Evolutionary conservation across 73 alveolate genomes (phyloP).

Genomic region (Tetrahymena thermophila): DNA sequence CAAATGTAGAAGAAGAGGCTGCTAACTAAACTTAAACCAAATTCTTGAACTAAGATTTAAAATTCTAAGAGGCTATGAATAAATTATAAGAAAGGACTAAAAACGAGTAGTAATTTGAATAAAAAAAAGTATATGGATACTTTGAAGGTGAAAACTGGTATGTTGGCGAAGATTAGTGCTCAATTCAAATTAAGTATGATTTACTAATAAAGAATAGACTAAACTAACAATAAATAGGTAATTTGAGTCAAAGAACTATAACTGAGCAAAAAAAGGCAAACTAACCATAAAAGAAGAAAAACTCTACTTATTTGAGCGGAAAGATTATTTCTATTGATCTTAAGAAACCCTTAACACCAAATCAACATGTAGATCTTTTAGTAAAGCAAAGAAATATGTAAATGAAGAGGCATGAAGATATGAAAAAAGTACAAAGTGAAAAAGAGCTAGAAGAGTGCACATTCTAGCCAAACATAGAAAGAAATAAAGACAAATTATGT

Average conservation of each 20-base stretch:
- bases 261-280: background rate
- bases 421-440: background rate
- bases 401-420: background rate
- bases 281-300: background rate
- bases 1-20: background rate
- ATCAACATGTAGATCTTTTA: background rate
- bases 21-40: background rate
- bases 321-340: background rate
- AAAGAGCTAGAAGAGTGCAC: background rate
- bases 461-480: background rate
- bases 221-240: background rate
- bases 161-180: background rate
- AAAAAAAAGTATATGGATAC: background rate
- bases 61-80: background rate
- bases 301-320: background rate
- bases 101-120: background rate
- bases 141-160: background rate
- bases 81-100: background rate
- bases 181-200: background rate
- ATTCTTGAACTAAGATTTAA: background rate
- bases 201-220: background rate
- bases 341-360: background rate
- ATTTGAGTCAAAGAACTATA: background rate
- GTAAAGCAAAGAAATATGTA: background rate
- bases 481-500: background rate